Conservation (phyloP, 176 grass and related monocot genomes). For the Zoysia japonica region DNA sequence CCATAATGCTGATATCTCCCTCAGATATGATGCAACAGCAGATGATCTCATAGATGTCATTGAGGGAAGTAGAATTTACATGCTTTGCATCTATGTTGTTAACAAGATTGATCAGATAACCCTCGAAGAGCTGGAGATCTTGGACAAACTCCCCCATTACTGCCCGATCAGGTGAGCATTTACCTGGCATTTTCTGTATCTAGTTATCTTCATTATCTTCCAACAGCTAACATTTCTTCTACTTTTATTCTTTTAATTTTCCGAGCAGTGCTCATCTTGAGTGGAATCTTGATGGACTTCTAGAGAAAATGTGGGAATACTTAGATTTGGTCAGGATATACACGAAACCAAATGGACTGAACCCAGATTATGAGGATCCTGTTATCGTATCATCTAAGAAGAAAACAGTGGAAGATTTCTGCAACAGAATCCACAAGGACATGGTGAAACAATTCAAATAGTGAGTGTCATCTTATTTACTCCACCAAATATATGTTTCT, state of each 20-base stretch:
- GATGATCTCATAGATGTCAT: constrained; percentile 98
- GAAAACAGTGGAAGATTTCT: constrained; percentile 93
- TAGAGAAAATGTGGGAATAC: constrained; percentile 94
- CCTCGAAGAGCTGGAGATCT: constrained; percentile 91
- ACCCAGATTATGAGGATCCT: constrained; percentile 97
- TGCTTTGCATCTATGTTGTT: constrained; percentile 88
- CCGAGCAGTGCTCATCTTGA: constrained; percentile 75
- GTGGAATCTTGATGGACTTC: constrained; percentile 89
- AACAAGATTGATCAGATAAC: constrained; percentile 99
- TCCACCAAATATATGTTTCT: neutral
- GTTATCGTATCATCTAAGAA: constrained; percentile 80
- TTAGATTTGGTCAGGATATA: constrained; percentile 91
- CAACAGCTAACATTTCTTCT: neutral
- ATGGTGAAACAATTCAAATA: constrained; percentile 98
- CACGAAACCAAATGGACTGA: constrained; percentile 92
- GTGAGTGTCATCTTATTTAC: constrained; percentile 42
- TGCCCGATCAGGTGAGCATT: constrained; percentile 76
- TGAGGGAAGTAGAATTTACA: constrained; percentile 95
- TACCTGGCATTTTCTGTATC: constrained; percentile 32
- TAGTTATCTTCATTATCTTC: constrained; percentile 1
- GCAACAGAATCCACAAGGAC: constrained; percentile 89
- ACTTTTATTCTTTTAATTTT: neutral
- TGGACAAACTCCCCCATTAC: constrained; percentile 98
- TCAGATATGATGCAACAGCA: constrained; percentile 89
- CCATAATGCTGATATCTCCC: constrained; percentile 90